Base-by-base conservation (phyloP, 2,329 filamentous ascomycete species). In the Aspergillus latus region DNA sequence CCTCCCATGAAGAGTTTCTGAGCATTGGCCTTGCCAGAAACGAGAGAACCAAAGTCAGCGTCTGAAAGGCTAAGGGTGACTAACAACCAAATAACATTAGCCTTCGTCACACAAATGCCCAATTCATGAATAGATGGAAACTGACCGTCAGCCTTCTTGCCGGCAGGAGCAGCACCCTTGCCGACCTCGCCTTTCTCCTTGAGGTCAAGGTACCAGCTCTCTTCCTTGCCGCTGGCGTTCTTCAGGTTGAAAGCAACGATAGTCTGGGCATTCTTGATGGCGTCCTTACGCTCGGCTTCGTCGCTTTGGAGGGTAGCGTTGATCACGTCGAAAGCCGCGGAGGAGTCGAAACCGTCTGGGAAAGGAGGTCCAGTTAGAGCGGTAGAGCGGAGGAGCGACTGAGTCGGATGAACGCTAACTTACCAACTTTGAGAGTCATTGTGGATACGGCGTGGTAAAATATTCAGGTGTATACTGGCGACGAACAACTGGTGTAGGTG, bases 1-100 rank as follows among this genome's bases (percentile, higher is more conserved):
- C 94, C 94, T n/a, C 85, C 85, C 93, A 99, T 97, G 80, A 97
- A 97, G 62, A 99, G 80, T 66, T 88, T 87, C 82, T 99, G 94
- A 56, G 94, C 92, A 72, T 97, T 96, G 67, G 90, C 91, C 81
- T 95, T 91, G 72, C 94, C 94, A 36, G 81, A 70, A 53, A 96
- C 87, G 63, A 99, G 84, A 73, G 88, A 87, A 64, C 80, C 85
- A 72, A 99, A 99, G 77, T 97, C 91, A 56, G 85, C 84, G 61
- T 99, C 94, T 58, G 87, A 89, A 64, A 97, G 84, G 4, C 82
- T 75, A 45, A 97, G 84, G n/a, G 90, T 95, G 58, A 97, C 93
- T 94, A 57, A 53, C 49, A 3, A 52, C 48, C 9, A 2, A 30
- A 56, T 30, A 26, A 15, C n/a, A 44, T 57, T 45, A 57, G 49